A percentile compares a stretch with the other conserved stretches of the same genome.
phyloP scores from a whole-genome alignment of 805 yeast genomes.

The Hanseniaspora taiwanica region DNA sequence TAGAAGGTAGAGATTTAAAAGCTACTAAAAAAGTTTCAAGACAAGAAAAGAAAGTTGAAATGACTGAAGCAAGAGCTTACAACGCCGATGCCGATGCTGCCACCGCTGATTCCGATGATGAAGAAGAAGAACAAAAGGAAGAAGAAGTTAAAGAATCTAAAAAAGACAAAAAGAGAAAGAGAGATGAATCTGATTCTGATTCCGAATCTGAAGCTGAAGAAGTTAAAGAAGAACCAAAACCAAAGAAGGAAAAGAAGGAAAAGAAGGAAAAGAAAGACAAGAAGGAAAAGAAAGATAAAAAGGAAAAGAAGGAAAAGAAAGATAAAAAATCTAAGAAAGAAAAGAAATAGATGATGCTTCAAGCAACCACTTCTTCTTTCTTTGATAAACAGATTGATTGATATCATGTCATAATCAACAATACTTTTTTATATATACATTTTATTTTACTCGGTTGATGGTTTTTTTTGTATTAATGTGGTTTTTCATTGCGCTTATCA shows the following conservation, averaged over 20 bases:
- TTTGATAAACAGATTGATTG: too few species aligned
- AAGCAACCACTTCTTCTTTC: too few species aligned
- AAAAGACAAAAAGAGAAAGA: constrained; percentile 22
- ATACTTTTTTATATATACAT: too few species aligned
- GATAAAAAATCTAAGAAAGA: constrained; percentile 24
- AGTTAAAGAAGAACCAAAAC: constrained; percentile 21
- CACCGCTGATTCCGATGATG: constrained; percentile 20
- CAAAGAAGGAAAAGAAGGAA: constrained; percentile 18
- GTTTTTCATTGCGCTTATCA: too few species aligned
- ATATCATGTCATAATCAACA: too few species aligned
- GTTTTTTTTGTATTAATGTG: too few species aligned
- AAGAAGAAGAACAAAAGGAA: constrained; percentile 28
- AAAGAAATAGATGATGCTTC: constrained; percentile 22
- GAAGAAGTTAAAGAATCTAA: constrained; percentile 25
- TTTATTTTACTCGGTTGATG: too few species aligned
- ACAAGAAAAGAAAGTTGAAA: constrained; percentile 75
- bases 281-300: constrained; percentile 25
- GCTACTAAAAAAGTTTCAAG: constrained; percentile 73
- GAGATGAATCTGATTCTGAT: constrained; percentile 8
- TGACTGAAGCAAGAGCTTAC: constrained; percentile 75
- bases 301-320: constrained; percentile 17
- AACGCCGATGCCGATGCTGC: constrained; percentile 91
- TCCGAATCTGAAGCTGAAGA: constrained; percentile 23
- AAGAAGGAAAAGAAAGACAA: constrained; percentile 20
- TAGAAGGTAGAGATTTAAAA: constrained; percentile 94